phyloP scores from a whole-genome alignment of 73 alveolate genomes.

The Paramecium sexaurelia region DNA sequence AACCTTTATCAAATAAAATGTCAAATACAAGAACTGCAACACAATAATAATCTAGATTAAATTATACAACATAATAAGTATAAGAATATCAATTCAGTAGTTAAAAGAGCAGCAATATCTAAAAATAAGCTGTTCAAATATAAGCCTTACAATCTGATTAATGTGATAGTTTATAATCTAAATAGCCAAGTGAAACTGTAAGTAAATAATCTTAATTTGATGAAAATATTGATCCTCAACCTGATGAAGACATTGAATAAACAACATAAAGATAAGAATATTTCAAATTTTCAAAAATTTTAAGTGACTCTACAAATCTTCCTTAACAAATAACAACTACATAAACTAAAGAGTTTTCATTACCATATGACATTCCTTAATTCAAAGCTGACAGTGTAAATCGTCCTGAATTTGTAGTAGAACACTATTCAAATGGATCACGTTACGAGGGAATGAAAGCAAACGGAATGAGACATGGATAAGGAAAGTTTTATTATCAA shows the following conservation, averaged over 20 bases:
- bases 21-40: not conserved
- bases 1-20: not conserved
- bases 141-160: not conserved
- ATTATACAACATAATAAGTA: not conserved
- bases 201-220: not conserved
- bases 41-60: not conserved
- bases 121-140: not conserved
- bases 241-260: not conserved
- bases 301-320: slow-evolving; percentile 12
- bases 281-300: slow-evolving; percentile 10
- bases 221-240: slow-evolving; percentile 12
- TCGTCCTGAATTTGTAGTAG: slow-evolving; percentile 56
- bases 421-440: slow-evolving; percentile 64
- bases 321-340: not conserved
- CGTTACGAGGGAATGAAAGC: slow-evolving; percentile 64
- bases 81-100: not conserved
- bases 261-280: not conserved
- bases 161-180: not conserved
- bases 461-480: slow-evolving; percentile 68
- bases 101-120: not conserved
- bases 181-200: not conserved
- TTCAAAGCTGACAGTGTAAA: not conserved
- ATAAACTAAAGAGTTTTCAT: not conserved
- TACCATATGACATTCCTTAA: slow-evolving; percentile 50
- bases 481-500: slow-evolving; percentile 63